Evolutionary conservation across 352 stramenopile genomes (phyloP), one percentile per base, ranked within the genome.

Genomic region (Phytophthora sansomeana): DNA sequence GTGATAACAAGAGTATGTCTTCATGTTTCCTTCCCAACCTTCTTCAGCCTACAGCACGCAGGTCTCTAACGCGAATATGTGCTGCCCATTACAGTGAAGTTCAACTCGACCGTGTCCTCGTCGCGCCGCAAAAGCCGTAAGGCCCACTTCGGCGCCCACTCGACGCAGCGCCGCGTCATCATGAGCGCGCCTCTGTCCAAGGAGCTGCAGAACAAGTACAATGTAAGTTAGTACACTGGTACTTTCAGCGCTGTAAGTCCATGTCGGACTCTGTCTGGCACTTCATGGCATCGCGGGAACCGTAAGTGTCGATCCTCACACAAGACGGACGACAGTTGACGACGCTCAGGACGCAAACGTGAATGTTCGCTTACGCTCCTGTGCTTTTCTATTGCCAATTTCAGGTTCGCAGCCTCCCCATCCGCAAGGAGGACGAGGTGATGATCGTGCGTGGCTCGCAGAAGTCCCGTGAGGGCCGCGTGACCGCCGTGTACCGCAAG

Each of bases 391-490:
- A 24, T 32, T 57, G 7, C 32, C 16, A 16, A 47, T 41, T 58
- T 42, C 26, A 98, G 91, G 92, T 99, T 53, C 96, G 97, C 72
- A 98, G 96, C 59, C 96, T 99, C 71, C 97, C 98, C 42, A 97
- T 99, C 75, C 96, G 97, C 65, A 99, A 99, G 83, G 98, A 99
- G 64, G 98, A 99, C 69, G 98, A 99, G 82, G 98, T 99, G 51
- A 92, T 96, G 55, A 98, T 99, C 59, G 95, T 98, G 50, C 93
- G 97, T 83, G 98, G 98, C 58, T 93, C 92, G 59, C 98, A 97
- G 92, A 99, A 99, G 94, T 92, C 90, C 78, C 92, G 96, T 77
- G 98, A 99, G 85, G 98, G 98, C 69, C 99, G 99, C 78, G 96
- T 99, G 38, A 98, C 95, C 51, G 89, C 89, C 24, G 93, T 97